Conservation (phyloP, 1,284 basidiomycete genomes). For the Irpex lacteus region DNA sequence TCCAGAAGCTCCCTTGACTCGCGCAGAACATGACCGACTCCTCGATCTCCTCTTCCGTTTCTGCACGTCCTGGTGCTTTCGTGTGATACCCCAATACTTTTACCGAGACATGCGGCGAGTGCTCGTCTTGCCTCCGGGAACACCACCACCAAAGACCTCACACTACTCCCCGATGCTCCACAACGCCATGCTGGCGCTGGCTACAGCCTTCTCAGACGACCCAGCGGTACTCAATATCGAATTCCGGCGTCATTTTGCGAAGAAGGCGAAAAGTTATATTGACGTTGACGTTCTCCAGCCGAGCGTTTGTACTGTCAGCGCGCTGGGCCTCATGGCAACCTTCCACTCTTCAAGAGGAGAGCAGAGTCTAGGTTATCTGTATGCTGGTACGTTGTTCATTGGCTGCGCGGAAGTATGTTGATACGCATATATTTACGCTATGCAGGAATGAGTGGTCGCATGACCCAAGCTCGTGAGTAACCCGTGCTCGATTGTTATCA, state of each 20-base stretch:
- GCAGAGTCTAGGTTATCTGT: constrained; percentile 56
- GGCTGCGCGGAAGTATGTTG: background rate
- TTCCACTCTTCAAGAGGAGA: constrained; percentile 57
- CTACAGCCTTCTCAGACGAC: constrained; percentile 56
- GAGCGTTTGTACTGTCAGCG: constrained; percentile 56
- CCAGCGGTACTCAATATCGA: constrained; percentile 43
- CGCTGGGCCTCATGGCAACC: constrained; percentile 53
- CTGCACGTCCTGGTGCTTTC: constrained; percentile 55
- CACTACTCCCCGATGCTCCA: constrained; percentile 74
- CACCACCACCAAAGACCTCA: constrained; percentile 44
- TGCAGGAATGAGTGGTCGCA: constrained; percentile 50
- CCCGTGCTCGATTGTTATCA: background rate
- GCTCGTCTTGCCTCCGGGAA: constrained; percentile 43
- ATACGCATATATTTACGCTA: background rate
- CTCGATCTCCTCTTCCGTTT: constrained; percentile 60
- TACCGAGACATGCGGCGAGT: constrained; percentile 56
- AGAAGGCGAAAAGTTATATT: constrained; percentile 51
- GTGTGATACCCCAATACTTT: constrained; percentile 47
- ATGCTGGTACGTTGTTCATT: constrained; percentile 43
- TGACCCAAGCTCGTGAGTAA: constrained; percentile 39
- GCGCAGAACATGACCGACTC: constrained; percentile 52
- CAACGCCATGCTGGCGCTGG: constrained; percentile 62
- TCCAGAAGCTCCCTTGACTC: constrained; percentile 39
- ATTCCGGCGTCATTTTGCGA: constrained; percentile 47
- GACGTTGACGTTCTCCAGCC: constrained; percentile 58